Evolutionary conservation across 768 basidiomycete genomes (phyloP).

Genomic region (Tylopilus sp.): DNA sequence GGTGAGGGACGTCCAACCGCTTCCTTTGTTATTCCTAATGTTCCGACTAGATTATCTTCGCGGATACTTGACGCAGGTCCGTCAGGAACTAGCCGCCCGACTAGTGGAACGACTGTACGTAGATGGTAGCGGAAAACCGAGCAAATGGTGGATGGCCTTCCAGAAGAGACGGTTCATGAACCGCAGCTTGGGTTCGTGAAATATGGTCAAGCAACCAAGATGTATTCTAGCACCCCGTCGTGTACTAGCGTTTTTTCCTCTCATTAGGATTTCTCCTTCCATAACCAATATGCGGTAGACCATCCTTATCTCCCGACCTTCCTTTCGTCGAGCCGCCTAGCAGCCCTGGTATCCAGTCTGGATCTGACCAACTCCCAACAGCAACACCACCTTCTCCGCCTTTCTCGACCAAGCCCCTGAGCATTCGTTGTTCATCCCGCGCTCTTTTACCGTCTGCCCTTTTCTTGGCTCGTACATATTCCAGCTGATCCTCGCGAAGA

Average conservation of each 20-base stretch:
- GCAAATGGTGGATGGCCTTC: conserved; percentile 99
- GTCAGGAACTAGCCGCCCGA: conserved; percentile 87
- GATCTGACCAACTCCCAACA: conserved; percentile 88
- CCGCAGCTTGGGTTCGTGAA: conserved; percentile 72
- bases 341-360: conserved; percentile 89
- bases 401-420: conserved; percentile 56
- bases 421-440: conserved; percentile 68
- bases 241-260: conserved; percentile 46
- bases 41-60: conserved; percentile 76
- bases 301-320: conserved; percentile 49
- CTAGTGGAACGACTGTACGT: conserved; percentile 87
- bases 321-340: conserved; percentile 71
- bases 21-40: conserved; percentile 7
- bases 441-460: conserved; percentile 66
- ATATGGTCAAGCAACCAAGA: background rate
- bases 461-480: conserved; percentile 82
- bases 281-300: conserved; percentile 81
- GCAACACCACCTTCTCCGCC: conserved; percentile 48
- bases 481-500: conserved; percentile 87
- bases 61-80: conserved; percentile 86
- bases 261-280: conserved; percentile 92
- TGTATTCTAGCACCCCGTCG: conserved; percentile 14
- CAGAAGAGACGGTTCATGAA: conserved; percentile 97
- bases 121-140: conserved; percentile 90
- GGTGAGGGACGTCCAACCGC: conserved; percentile 47